Evolutionary conservation across 1,284 basidiomycete species (phyloP).

Genomic region (Malassezia nana): DNA sequence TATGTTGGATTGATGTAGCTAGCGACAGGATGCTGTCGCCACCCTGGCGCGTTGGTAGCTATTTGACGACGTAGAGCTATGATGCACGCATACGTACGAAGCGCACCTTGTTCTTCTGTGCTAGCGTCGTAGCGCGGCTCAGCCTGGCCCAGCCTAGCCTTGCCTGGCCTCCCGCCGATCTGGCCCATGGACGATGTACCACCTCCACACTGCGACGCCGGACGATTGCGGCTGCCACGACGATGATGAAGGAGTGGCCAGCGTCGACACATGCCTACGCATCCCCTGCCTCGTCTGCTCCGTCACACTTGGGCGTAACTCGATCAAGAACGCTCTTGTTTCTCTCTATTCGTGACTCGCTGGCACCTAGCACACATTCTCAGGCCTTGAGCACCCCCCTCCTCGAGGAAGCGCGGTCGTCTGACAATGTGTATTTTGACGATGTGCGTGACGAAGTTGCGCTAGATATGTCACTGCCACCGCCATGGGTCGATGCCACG

Average conservation of each 20-base stretch:
- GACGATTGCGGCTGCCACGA: not conserved
- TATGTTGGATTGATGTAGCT: not conserved
- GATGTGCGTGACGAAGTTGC: slow-evolving; percentile 12
- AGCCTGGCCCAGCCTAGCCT: no score
- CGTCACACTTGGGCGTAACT: slow-evolving; percentile 50
- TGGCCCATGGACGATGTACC: not conserved
- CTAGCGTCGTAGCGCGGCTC: no score
- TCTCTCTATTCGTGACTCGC: slow-evolving; percentile 83
- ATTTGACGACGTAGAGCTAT: not conserved
- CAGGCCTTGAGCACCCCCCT: slow-evolving; percentile 41
- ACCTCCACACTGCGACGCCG: not conserved
- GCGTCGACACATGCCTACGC: not conserved
- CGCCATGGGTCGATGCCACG: slow-evolving; percentile 42
- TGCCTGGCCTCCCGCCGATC: not conserved
- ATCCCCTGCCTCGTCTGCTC: not conserved
- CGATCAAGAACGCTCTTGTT: slow-evolving; percentile 86
- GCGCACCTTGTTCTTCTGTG: no score
- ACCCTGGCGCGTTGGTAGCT: not conserved
- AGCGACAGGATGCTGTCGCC: no score
- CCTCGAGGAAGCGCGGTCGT: slow-evolving; percentile 25
- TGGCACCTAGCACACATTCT: slow-evolving; percentile 25
- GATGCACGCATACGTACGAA: not conserved
- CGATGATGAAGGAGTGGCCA: not conserved
- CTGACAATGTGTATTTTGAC: slow-evolving; percentile 21
- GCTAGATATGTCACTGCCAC: slow-evolving; percentile 47